Evolutionary conservation across 176 grass and related monocot species (phyloP), one percentile per base, ranked within the genome.

Genomic region (Oryza meridionalis): DNA sequence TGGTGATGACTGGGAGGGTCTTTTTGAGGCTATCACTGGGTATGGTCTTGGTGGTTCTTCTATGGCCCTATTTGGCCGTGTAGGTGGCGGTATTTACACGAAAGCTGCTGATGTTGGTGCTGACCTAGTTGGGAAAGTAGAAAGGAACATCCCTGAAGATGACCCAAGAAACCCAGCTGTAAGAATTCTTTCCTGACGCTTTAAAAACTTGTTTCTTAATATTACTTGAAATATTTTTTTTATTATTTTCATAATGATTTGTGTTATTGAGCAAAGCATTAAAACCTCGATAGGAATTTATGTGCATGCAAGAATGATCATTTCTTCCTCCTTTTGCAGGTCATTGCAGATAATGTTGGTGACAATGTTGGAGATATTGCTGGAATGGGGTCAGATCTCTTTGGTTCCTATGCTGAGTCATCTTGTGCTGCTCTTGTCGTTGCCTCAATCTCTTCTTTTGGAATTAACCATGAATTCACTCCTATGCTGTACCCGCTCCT

Each of bases 71-170:
- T 97, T 97, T 71, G 94, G 94, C 27, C 92, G 94, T 90, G 94
- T 97, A 86, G 94, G 90, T 77, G 94, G 94, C 58, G 94, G 94
- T 5, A 97, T 97, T 75, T 97, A 97, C 55, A 97, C 94, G 6
- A 97, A 97, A 84, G 94, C 94, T 97, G 94, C 94, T 78, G 94
- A 97, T 81, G 94, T 97, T 82, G 94, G 94, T 55, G 94, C 94
- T 74, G 94, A 97, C 73, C 90, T 97, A 72, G 94, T 97, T 55
- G 94, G 94, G 26, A 97, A 97, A 80, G 88, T 97, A 59, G 94
- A 97, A 74, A 92, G 92, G 74, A 92, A 94, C 50, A 97, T 97
- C 83, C 94, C 94, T 80, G 94, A 97, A 71, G 94, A 97, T n/a
- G 92, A 97, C 68, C 94, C 94, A 2, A 94, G 94, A 86, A 97